phyloP scores from a whole-genome alignment of 2,329 filamentous ascomycete genomes.

The Fusarium succisae region DNA sequence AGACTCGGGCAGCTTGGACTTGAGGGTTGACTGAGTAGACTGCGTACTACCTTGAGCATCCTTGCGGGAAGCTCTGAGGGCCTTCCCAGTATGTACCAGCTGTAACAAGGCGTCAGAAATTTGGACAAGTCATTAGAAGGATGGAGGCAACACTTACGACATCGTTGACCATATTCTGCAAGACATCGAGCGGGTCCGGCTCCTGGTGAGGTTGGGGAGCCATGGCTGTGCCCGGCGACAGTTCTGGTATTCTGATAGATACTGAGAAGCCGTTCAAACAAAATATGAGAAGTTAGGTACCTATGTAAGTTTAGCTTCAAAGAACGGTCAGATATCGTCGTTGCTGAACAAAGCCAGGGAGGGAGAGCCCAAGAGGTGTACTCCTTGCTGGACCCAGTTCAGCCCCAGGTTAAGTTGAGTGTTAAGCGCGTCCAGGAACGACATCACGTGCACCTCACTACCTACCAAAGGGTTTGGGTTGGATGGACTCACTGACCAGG shows the following conservation, averaged over 20 bases:
- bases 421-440: neutral
- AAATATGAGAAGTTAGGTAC: neutral
- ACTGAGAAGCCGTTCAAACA: neutral
- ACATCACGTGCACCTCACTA: conserved; percentile 33
- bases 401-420: neutral
- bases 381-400: conserved; percentile 5
- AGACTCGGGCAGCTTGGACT: conserved; percentile 57
- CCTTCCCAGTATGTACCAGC: conserved; percentile 69
- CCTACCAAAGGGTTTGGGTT: neutral
- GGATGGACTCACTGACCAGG: conserved; percentile 1
- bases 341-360: conserved; percentile 19
- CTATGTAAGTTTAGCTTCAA: neutral
- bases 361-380: neutral
- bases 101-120: conserved; percentile 41
- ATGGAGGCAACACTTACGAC: conserved; percentile 54
- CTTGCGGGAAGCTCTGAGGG: conserved; percentile 59
- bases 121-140: neutral
- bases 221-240: conserved; percentile 34
- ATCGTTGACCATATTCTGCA: conserved; percentile 65
- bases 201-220: conserved; percentile 47
- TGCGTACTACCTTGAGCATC: conserved; percentile 54
- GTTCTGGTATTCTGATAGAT: neutral
- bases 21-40: conserved; percentile 46
- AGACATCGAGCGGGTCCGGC: conserved; percentile 53
- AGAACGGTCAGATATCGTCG: conserved; percentile 14